These are phyloP conservation scores for Aschersonia sp. DNA, from an alignment of 2,329 filamentous ascomycete genomes.

Conservation along the genomic window DNA sequence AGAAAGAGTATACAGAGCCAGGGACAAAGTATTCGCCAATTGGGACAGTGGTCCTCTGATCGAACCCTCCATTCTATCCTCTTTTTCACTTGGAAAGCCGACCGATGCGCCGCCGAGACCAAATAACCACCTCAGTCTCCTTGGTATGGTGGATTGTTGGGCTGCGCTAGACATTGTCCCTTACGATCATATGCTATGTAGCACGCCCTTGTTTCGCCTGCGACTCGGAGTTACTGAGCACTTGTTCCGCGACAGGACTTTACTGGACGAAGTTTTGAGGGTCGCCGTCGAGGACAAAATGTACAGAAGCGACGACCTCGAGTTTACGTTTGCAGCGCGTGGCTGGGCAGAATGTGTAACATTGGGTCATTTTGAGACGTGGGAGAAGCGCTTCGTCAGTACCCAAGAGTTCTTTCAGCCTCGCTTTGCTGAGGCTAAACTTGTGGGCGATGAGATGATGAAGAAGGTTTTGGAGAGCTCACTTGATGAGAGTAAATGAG, in stretches of 20 bases:
- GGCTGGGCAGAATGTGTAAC: slow-evolving; percentile 93
- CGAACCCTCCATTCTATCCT: slow-evolving; percentile 73
- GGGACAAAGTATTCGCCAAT: slow-evolving; percentile 55
- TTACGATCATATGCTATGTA: slow-evolving; percentile 99
- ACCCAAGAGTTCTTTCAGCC: slow-evolving; percentile 89
- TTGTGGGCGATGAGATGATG: slow-evolving; percentile 93
- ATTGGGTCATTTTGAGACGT: slow-evolving; percentile 84
- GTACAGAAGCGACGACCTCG: slow-evolving; percentile 88
- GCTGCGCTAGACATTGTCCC: slow-evolving; percentile 84
- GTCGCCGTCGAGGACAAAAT: slow-evolving; percentile 82
- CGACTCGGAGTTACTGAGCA: slow-evolving; percentile 97
- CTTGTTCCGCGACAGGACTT: slow-evolving; percentile 67
- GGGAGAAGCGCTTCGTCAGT: slow-evolving; percentile 77
- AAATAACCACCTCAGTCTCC: slow-evolving; percentile 85
- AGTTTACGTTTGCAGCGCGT: slow-evolving; percentile 92
- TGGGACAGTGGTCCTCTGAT: slow-evolving; percentile 55
- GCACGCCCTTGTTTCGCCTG: slow-evolving; percentile 88
- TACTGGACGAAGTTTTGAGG: slow-evolving; percentile 73
- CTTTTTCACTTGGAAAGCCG: slow-evolving; percentile 68
- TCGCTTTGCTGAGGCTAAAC: slow-evolving; percentile 73
- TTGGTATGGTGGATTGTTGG: slow-evolving; percentile 99
- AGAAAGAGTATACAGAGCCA: slow-evolving; percentile 48
- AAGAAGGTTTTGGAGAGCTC: slow-evolving; percentile 83
- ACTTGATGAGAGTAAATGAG: slow-evolving; percentile 14
- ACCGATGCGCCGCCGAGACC: slow-evolving; percentile 45